Base-by-base conservation (phyloP, 2,329 filamentous ascomycete genomes). In the Ophiostoma pallidulum region DNA sequence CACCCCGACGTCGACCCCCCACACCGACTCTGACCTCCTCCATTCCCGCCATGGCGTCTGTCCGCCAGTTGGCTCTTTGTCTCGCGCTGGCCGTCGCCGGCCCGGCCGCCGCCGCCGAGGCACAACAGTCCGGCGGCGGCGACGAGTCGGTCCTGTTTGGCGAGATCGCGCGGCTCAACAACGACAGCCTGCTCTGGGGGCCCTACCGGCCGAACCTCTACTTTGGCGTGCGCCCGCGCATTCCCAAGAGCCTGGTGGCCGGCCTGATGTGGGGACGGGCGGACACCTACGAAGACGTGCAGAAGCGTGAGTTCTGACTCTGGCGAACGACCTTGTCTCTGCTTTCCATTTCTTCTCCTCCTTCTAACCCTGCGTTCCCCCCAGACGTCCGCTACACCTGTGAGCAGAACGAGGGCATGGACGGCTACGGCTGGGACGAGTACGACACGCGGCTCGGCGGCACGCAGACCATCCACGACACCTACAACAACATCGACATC, bases 371-470 rank as follows among this genome's bases (percentile, higher is more conserved):
- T n/a, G n/a, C n/a, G n/a, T n/a, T n/a, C n/a, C n/a, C n/a, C 14
- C 51, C 46, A 92, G 87, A 82, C 58, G 84, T 96, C 58, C 82
- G 92, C 54, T 89, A 95, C 64, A 96, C 92, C 0, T 98, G 92
- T 67, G 92, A 97, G 65, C 92, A 98, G 64, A 79, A 92, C 63
- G 88, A 94, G 63, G 85, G 85, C 55, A 94, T 98, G 76, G 84
- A 80, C 41, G 91, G 91, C 48, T 98, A 98, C 64, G 92, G 92
- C 53, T 98, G 92, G 92, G 90, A 97, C 59, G 87, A 94, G 63
- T 98, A 94, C 64, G 92, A 98, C 66, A 82, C 89, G 19, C 77
- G 92, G 49, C 84, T 75, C 48, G 92, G 92, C 53, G 92, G 92
- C 48, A 74, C 86, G 19, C 88, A 98, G 66, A 86, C 85, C 1